Evolutionary conservation across 163 green algal genomes (phyloP).

Genomic region (Chlorella variabilis): DNA sequence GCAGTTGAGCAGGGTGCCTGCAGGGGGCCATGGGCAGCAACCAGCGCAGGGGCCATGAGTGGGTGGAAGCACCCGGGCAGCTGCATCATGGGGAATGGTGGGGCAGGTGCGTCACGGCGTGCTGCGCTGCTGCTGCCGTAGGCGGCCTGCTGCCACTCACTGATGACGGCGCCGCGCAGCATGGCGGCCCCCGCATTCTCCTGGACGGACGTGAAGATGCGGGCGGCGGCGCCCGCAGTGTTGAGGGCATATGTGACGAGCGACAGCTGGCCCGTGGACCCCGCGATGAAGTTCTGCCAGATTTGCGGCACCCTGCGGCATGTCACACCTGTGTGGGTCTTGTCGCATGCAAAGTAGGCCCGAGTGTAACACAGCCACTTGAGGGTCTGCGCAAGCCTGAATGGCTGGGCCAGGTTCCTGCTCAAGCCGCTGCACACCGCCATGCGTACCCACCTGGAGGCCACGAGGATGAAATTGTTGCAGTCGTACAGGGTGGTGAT

Average conservation of each 20-base stretch:
- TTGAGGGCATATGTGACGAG: slow-evolving; percentile 69
- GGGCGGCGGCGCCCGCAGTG: slow-evolving; percentile 68
- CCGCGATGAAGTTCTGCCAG: slow-evolving; percentile 42
- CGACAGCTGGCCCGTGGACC: slow-evolving; percentile 81
- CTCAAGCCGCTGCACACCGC: no score
- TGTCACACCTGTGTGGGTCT: not conserved
- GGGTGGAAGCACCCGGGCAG: not conserved
- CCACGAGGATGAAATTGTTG: slow-evolving; percentile 80
- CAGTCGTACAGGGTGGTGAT: slow-evolving; percentile 64
- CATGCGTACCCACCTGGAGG: slow-evolving; percentile 71
- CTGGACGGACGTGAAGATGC: slow-evolving; percentile 86
- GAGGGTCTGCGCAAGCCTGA: no score
- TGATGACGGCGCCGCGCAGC: slow-evolving; percentile 73
- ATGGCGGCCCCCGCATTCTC: slow-evolving; percentile 80
- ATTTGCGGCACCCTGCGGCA: slow-evolving; percentile 31
- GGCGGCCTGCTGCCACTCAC: slow-evolving; percentile 48
- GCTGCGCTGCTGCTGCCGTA: no score
- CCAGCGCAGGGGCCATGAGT: not conserved
- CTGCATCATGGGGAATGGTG: not conserved
- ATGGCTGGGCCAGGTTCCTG: no score
- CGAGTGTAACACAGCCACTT: no score
- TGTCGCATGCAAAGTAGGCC: no score
- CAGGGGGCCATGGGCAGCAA: not conserved
- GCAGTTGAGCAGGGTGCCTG: slow-evolving; percentile 44
- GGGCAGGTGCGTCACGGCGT: not conserved